Percentiles rank a stretch among this genome's conserved stretches.
Evolutionary conservation across 805 yeast species (phyloP).

Genomic region (Barnettozyma wickerhamii): DNA sequence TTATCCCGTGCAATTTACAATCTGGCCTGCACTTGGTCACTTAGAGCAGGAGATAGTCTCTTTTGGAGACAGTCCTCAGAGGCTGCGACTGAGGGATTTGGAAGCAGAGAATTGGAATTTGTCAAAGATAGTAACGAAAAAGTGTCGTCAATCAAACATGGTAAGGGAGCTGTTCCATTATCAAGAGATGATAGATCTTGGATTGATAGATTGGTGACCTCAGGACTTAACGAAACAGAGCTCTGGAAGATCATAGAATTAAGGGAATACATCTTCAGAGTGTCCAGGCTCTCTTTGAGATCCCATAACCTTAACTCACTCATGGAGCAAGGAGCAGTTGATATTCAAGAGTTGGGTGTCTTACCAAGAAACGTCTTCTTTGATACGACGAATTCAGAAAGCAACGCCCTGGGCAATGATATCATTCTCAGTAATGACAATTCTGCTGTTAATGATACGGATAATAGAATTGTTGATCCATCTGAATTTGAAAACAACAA

Average conservation of each 20-base stretch:
- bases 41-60: slow-evolving; percentile 57
- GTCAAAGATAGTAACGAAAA: slow-evolving; percentile 15
- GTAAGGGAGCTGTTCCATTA: slow-evolving; percentile 44
- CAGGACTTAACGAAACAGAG: slow-evolving; percentile 72
- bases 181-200: slow-evolving; percentile 67
- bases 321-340: slow-evolving; percentile 19
- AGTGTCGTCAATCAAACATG: slow-evolving; percentile 31
- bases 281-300: slow-evolving; percentile 42
- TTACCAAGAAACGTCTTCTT: slow-evolving; percentile 51
- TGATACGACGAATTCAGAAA: slow-evolving; percentile 30
- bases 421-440: slow-evolving; percentile 1
- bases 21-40: slow-evolving; percentile 66
- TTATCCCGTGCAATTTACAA: slow-evolving; percentile 62
- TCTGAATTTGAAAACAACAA: neutral
- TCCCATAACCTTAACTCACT: slow-evolving; percentile 5
- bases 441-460: slow-evolving; percentile 8
- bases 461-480: neutral
- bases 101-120: slow-evolving; percentile 36
- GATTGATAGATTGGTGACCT: slow-evolving; percentile 62
- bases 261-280: slow-evolving; percentile 61
- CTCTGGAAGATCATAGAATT: slow-evolving; percentile 79
- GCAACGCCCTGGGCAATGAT: slow-evolving; percentile 11
- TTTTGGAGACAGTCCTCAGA: slow-evolving; percentile 66
- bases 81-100: slow-evolving; percentile 39
- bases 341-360: slow-evolving; percentile 31